phyloP scores from a whole-genome alignment of 1,284 basidiomycete genomes.

The Trichosporon inkin region DNA sequence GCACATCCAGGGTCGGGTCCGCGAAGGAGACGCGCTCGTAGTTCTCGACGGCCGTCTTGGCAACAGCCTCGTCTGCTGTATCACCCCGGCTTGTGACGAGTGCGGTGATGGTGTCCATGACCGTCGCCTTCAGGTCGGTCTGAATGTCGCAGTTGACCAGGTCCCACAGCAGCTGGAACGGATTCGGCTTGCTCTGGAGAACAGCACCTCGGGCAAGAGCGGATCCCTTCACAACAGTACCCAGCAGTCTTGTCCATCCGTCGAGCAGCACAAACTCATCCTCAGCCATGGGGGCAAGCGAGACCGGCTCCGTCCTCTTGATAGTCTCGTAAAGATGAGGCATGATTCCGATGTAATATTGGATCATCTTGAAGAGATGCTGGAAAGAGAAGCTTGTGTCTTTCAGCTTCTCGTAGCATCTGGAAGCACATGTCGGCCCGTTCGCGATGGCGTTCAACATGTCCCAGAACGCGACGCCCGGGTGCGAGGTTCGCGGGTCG shows the following conservation, averaged over 20 bases:
- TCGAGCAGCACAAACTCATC: slow-evolving; percentile 33
- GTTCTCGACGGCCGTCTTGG: slow-evolving; percentile 59
- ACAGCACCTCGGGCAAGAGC: slow-evolving; percentile 37
- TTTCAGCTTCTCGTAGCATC: slow-evolving; percentile 41
- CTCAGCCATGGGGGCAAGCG: slow-evolving; percentile 33
- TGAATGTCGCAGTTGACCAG: slow-evolving; percentile 75
- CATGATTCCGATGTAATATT: slow-evolving; percentile 42
- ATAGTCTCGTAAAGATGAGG: slow-evolving; percentile 41
- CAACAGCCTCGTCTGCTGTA: slow-evolving; percentile 62
- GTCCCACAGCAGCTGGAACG: slow-evolving; percentile 71
- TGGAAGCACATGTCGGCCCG: slow-evolving; percentile 68
- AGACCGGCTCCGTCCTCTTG: slow-evolving; percentile 28
- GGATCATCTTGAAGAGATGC: slow-evolving; percentile 39
- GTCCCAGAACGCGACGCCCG: slow-evolving; percentile 76
- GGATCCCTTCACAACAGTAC: slow-evolving; percentile 73
- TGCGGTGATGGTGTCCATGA: slow-evolving; percentile 77
- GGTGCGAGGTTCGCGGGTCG: slow-evolving; percentile 65
- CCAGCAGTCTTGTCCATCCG: slow-evolving; percentile 57
- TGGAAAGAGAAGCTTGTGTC: slow-evolving; percentile 37
- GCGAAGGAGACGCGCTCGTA: slow-evolving; percentile 70
- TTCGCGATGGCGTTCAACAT: slow-evolving; percentile 82
- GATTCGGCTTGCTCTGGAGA: slow-evolving; percentile 71
- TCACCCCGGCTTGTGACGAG: slow-evolving; percentile 77
- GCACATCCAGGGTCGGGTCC: slow-evolving; percentile 37
- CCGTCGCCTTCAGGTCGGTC: slow-evolving; percentile 80